Evolutionary conservation across 1,284 basidiomycete genomes (phyloP), one percentile per base, ranked within the genome.

Genomic region (Fomitiporia mediterranea): DNA sequence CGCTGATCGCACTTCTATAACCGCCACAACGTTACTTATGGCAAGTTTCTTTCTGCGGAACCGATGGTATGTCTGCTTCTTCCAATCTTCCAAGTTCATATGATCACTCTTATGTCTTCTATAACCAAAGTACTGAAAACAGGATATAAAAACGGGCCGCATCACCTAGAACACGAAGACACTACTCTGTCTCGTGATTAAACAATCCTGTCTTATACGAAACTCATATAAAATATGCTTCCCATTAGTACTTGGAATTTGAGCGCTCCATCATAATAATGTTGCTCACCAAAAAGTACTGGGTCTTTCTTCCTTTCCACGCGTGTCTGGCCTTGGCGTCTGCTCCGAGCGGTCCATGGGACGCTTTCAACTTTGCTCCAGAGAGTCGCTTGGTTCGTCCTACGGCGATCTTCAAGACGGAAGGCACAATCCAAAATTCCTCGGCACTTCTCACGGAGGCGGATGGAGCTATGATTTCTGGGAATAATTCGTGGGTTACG

Each of bases 331-430:
- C 42, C 15, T 21, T 38, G 7, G 53, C 42, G 2, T 44, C 53
- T 34, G 73, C 74, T 1, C 76, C 74, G 1, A 49, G 59, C 19
- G 76, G 76, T 4, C 70, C 71, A n/a, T 78, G 76, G 76, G 75
- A 77, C 53, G 60, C 60, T 3, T 77, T 78, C 65, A 77, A 77
- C 54, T 72, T 64, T 48, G 74, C 76, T 0, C 76, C 75, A 2
- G 63, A 56, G 25, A 70, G 74, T 2, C 72, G 70, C 52, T 72
- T 70, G 0, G 73, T 77, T 0, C 70, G 72, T 30, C 72, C 76
- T 0, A 61, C 66, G 0, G 63, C 70, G 0, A 68, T 77, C 6
- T 69, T 73, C 44, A 66, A 67, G 5, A 60, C 62, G 2, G 59
- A 67, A 30, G 74, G 76, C 0, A 52, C 64, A 4, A 69, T 76